Conservation (phyloP, 1,139 yeast species). For the Yamadazyma pseudoaaseri region DNA sequence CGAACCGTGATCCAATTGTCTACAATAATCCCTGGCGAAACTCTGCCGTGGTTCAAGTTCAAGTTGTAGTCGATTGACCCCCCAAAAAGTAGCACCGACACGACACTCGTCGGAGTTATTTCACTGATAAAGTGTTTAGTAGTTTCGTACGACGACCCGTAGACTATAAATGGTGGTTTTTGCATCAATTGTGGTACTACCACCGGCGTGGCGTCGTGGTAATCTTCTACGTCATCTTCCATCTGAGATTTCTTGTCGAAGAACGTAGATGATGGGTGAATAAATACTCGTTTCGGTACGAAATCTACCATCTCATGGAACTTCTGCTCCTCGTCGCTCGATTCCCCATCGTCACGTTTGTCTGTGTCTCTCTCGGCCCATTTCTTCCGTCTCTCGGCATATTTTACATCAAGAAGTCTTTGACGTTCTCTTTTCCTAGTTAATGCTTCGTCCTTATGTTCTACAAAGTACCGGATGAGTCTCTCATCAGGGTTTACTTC, state of each 20-base stretch:
- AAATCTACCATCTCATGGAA: constrained; percentile 4
- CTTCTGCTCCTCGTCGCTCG: constrained; percentile 22
- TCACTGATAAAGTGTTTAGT: constrained; percentile 70
- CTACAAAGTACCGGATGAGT: constrained; percentile 67
- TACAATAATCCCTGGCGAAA: constrained; percentile 64
- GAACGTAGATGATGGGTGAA: constrained; percentile 16
- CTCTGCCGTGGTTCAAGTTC: constrained; percentile 30
- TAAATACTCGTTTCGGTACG: constrained; percentile 13
- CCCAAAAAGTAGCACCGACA: constrained; percentile 76
- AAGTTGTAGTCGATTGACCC: constrained; percentile 74
- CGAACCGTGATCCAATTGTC: constrained; percentile 81
- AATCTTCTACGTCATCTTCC: constrained; percentile 28
- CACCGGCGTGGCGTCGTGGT: constrained; percentile 32
- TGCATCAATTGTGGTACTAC: constrained; percentile 15
- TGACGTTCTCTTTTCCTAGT: constrained; percentile 6
- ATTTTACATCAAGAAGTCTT: constrained; percentile 6
- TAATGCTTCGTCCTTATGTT: constrained; percentile 7
- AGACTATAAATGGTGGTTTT: constrained; percentile 56
- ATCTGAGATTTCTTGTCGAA: constrained; percentile 20
- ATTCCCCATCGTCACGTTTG: constrained; percentile 22
- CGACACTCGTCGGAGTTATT: constrained; percentile 72
- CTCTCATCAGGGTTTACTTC: constrained; percentile 83
- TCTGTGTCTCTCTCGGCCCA: constrained; percentile 44
- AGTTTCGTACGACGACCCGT: constrained; percentile 58
- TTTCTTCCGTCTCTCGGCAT: constrained; percentile 20